Percentiles rank a stretch among this genome's conserved stretches.
These are phyloP conservation scores for Psilocybe cubensis DNA, from an alignment of 768 basidiomycete genomes.

Conservation along the genomic window DNA sequence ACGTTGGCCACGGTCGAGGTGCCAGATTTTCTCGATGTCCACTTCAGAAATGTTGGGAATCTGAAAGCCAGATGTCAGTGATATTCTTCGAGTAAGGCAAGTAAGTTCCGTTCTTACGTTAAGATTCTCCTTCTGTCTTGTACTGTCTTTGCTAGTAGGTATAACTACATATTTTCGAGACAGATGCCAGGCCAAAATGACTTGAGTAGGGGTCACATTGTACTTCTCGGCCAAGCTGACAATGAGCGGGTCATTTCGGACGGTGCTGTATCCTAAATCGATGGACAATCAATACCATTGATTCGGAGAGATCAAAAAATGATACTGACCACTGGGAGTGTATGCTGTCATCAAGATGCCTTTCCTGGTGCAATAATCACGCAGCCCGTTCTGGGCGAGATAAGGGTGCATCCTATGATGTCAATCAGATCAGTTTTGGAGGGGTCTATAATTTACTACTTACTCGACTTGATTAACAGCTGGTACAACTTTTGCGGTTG, in stretches of 20 bases:
- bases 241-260: slow-evolving; percentile 50
- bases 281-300: slow-evolving; percentile 18
- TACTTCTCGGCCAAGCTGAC: slow-evolving; percentile 50
- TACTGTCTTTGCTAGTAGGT: slow-evolving; percentile 50
- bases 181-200: slow-evolving; percentile 57
- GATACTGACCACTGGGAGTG: slow-evolving; percentile 43
- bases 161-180: slow-evolving; percentile 45
- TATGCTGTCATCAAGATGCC: slow-evolving; percentile 56
- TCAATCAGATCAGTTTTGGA: neutral
- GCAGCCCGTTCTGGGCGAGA: slow-evolving; percentile 50
- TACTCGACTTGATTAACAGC: slow-evolving; percentile 55
- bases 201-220: slow-evolving; percentile 46
- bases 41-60: slow-evolving; percentile 27
- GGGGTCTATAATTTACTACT: slow-evolving; percentile 7
- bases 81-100: too few relatives aligned
- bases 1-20: slow-evolving; percentile 44
- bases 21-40: slow-evolving; percentile 48
- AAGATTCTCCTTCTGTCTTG: slow-evolving; percentile 36
- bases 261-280: slow-evolving; percentile 18
- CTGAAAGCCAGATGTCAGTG: neutral
- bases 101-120: neutral
- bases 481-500: slow-evolving; percentile 45
- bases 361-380: slow-evolving; percentile 49
- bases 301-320: accelerated
- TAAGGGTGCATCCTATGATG: slow-evolving; percentile 49